Percentiles rank a stretch among this genome's conserved stretches.
phyloP scores from a whole-genome alignment of 2,329 filamentous ascomycete genomes.

The Fusarium sp. region DNA sequence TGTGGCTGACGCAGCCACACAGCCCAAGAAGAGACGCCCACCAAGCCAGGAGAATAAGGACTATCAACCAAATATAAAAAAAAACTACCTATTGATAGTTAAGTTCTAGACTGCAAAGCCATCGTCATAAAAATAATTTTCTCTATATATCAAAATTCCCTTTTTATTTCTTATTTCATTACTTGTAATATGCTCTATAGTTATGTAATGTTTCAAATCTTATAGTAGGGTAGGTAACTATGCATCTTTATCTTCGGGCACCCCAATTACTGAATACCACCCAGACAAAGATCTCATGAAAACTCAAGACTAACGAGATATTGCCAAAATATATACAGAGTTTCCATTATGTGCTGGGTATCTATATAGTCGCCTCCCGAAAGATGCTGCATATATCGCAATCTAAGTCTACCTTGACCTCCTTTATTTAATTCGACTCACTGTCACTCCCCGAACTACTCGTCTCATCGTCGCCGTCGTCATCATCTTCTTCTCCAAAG shows the following conservation, averaged over 20 bases:
- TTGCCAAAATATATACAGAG: background rate
- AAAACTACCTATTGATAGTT: too few species aligned
- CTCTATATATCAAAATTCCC: too few species aligned
- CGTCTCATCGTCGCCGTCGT: conserved; percentile 46
- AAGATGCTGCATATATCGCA: background rate
- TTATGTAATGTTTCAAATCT: too few species aligned
- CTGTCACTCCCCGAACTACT: conserved; percentile 56
- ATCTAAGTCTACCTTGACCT: background rate
- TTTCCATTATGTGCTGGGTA: background rate
- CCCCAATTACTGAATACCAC: conserved; percentile 11
- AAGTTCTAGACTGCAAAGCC: too few species aligned
- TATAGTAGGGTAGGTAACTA: too few species aligned
- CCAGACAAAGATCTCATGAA: background rate
- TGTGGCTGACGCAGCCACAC: conserved; percentile 31
- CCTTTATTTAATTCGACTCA: conserved; percentile 26
- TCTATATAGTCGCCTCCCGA: background rate
- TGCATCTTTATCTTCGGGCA: conserved; percentile 2
- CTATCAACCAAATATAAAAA: too few species aligned
- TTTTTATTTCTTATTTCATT: too few species aligned
- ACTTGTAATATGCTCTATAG: too few species aligned
- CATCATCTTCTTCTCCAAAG: conserved; percentile 49
- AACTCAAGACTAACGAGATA: background rate
- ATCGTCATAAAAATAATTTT: too few species aligned
- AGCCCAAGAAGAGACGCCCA: too few species aligned
- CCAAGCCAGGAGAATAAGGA: too few species aligned